Evolutionary conservation across 2,329 filamentous ascomycete species (phyloP), one percentile per base, ranked within the genome.

Genomic region (Aureobasidium sp.): DNA sequence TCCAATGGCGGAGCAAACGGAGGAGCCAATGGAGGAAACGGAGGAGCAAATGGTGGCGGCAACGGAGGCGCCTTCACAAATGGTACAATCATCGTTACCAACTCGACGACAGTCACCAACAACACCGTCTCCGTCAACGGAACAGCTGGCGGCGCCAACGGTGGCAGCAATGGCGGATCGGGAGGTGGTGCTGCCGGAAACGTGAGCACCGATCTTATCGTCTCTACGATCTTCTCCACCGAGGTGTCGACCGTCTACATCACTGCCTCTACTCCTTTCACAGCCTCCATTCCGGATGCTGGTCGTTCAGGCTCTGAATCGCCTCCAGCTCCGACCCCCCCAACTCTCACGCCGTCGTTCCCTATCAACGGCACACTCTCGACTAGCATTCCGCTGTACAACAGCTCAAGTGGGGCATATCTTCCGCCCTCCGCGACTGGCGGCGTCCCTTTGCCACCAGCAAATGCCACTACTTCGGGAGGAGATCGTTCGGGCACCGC

Each of bases 61-160:
- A 42, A 14, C 25, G 44, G 44, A n/a, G 57, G 57, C 25, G 11
- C 25, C 11, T 8, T 49, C 17, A 36, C 44, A n/a, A 55, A 53
- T n/a, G 51, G 49, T 17, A 62, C 61, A 3, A 52, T 62, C 41
- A 56, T 52, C 7, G 61, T 62, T 7, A 62, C 51, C 34, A 62
- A 62, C 25, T 53, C 61, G 14, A 62, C 61, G 14, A 57, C 36
- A 4, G 22, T 57, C 17, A 62, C 52, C 34, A 62, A 62, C 34
- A 49, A 25, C 31, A 62, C 59, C 29, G 22, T 55, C 9, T 44
- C 41, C 5, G 34, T 49, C 5, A 62, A 62, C n/a, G 59, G 59
- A 45, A 62, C 59, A 22, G 12, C 47, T 31, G 59, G 57, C 3
- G 57, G 57, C 22, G 57, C 57, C 5, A 49, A 41, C 22, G 57